Base-by-base conservation (phyloP, 2,329 filamentous ascomycete species). In the Fusarium ambrosium region DNA sequence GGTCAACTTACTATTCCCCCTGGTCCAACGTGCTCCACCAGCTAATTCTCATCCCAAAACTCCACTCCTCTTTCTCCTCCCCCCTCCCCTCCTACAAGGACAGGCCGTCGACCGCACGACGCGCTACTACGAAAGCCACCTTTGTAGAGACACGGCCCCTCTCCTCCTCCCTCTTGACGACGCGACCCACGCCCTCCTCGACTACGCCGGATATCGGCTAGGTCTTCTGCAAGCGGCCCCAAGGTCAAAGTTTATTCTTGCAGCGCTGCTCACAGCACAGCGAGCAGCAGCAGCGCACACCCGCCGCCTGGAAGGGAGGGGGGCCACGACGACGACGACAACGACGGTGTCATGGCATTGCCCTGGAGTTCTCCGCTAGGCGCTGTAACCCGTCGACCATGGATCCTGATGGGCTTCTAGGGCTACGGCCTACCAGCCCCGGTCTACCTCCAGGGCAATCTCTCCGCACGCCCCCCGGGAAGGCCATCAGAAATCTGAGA, bases 151-250 rank as follows among this genome's bases (percentile, higher is more conserved):
- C 63, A 55, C 67, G 67, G 66, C 61, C 41, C 41, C 24, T 20
- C 48, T 22, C 20, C 55, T 43, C 51, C 62, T 64, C 61, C 37
- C 62, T 34, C 24, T 34, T 41, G 34, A 18, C 32, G 32, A 59
- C 34, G 27, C 32, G 36, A 41, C 56, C 53, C 66, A 64, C 58
- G 63, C 70, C 53, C 63, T 64, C 48, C 32, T 36, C 59, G 27
- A 65, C 69, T 74, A 69, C 69, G 69, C 76, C 75, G 75, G 75
- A 78, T 75, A 70, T 75, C 70, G 73, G 72, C 72, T 78, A 78
- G 76, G 67, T 48, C 53, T 48, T 34, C 69, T 71, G 69, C 69
- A 73, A 71, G 65, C 56, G 37, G 71, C 63, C 39, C 65, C 65
- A 67, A 74, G 70, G 56, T 48, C 66, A 78, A 78, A 78, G 76